A percentile compares a stretch with the other conserved stretches of the same genome.
Conservation (phyloP, 805 yeast genomes). For the Monosporozyma yasuniensis region DNA sequence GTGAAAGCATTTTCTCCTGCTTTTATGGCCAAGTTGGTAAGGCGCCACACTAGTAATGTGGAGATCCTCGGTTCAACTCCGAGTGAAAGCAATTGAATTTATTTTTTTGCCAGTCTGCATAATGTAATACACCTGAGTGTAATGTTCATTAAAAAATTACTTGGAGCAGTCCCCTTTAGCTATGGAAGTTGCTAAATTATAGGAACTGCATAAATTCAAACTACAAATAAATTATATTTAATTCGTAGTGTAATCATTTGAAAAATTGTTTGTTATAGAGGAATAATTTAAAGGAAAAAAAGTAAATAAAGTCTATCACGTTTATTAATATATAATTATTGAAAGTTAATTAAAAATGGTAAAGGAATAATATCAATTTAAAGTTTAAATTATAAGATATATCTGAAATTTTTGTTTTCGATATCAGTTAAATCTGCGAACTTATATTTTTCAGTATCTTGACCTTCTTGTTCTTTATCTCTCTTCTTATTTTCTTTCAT, state of each 20-base stretch:
- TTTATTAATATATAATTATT: background rate
- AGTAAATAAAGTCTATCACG: background rate
- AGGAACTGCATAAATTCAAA: too few species aligned
- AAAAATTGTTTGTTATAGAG: too few species aligned
- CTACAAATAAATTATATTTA: too few species aligned
- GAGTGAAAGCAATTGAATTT: constrained; percentile 51
- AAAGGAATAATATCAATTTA: background rate
- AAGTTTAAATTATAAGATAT: constrained; percentile 31
- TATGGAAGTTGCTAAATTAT: too few species aligned
- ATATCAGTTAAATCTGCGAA: constrained; percentile 52
- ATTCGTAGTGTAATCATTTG: too few species aligned
- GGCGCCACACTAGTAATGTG: constrained; percentile 87
- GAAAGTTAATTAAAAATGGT: background rate
- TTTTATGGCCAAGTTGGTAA: constrained; percentile 55
- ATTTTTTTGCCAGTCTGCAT: background rate
- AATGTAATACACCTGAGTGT: too few species aligned
- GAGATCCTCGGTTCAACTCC: constrained; percentile 76
- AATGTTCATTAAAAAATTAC: too few species aligned
- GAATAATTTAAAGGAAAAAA: too few species aligned
- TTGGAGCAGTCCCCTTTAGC: too few species aligned
- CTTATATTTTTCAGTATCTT: constrained; percentile 32
- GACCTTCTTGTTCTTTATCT: constrained; percentile 33
- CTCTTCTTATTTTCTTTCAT: constrained; percentile 43
- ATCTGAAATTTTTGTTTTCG: constrained; percentile 50
- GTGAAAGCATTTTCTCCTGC: constrained; percentile 44